phyloP scores from a whole-genome alignment of 23 red algal genomes.

The Cyanidium caldarium region DNA sequence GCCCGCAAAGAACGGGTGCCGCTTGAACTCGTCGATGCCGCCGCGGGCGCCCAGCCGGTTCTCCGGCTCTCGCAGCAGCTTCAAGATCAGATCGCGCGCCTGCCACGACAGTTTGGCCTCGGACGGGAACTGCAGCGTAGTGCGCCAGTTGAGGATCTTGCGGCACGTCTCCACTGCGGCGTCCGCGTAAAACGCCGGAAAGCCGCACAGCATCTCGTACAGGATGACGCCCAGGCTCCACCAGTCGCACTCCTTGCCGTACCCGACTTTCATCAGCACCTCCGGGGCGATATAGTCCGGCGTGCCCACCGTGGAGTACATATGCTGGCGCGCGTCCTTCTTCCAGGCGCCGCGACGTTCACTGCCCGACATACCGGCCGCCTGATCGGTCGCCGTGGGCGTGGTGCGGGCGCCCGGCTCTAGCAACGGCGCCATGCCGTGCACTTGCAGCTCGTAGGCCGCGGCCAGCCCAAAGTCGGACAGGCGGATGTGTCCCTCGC shows the following conservation, averaged over 20 bases:
- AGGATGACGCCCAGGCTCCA: conserved; percentile 87
- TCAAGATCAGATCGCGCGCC: conserved; percentile 57
- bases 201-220: conserved; percentile 91
- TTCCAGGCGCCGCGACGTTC: conserved; percentile 44
- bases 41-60: conserved; percentile 41
- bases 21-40: conserved; percentile 63
- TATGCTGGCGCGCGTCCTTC: conserved; percentile 25
- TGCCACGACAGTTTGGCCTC: conserved; percentile 30
- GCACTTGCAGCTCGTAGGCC: conserved; percentile 14
- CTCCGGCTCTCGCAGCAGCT: conserved; percentile 43
- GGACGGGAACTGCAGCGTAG: conserved; percentile 44
- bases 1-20: conserved; percentile 75
- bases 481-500: conserved; percentile 64
- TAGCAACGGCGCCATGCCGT: conserved; percentile 2
- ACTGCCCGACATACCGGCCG: not conserved
- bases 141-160: conserved; percentile 64
- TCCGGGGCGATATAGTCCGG: conserved; percentile 96
- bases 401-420: not conserved
- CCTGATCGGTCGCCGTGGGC: not conserved
- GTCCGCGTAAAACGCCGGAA: conserved; percentile 67
- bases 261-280: conserved; percentile 56
- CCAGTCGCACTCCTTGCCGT: conserved; percentile 89
- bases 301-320: conserved; percentile 80
- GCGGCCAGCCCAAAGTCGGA: conserved; percentile 80
- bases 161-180: conserved; percentile 23